Evolutionary conservation across 2,329 filamentous ascomycete genomes (phyloP).

Genomic region (Hymenoscyphus infarciens): DNA sequence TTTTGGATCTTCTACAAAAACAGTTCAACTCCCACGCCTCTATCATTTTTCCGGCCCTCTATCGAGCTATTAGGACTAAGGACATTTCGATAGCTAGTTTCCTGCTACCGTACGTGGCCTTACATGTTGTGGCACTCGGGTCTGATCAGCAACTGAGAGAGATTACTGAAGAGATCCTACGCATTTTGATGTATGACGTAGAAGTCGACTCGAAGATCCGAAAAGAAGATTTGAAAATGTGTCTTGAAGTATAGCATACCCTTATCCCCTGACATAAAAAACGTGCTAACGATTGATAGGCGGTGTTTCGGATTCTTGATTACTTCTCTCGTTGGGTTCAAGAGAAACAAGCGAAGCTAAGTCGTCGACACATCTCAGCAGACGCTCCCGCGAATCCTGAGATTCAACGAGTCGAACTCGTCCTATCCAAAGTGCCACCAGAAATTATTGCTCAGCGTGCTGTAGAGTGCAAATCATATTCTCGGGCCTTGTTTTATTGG

Average conservation of each 20-base stretch:
- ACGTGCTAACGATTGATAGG: slow-evolving; percentile 48
- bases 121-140: slow-evolving; percentile 78
- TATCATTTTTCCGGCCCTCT: slow-evolving; percentile 76
- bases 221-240: slow-evolving; percentile 74
- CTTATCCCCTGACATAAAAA: neutral
- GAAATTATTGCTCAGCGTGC: slow-evolving; percentile 77
- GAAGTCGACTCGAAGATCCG: slow-evolving; percentile 54
- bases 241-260: slow-evolving; percentile 66
- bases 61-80: slow-evolving; percentile 78
- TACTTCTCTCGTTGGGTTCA: slow-evolving; percentile 91
- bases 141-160: slow-evolving; percentile 58
- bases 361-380: slow-evolving; percentile 37
- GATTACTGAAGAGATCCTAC: slow-evolving; percentile 69
- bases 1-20: slow-evolving; percentile 76
- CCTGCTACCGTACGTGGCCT: slow-evolving; percentile 78
- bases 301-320: slow-evolving; percentile 84
- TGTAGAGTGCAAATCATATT: slow-evolving; percentile 90
- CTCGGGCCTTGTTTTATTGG: slow-evolving; percentile 88
- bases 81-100: slow-evolving; percentile 85
- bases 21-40: slow-evolving; percentile 70
- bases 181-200: slow-evolving; percentile 61
- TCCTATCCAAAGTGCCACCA: slow-evolving; percentile 66
- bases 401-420: slow-evolving; percentile 63
- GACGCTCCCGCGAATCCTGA: slow-evolving; percentile 37
- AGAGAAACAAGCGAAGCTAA: slow-evolving; percentile 44